Evolutionary conservation across 768 basidiomycete species (phyloP).

Genomic region (Leccinum disarticulatum): DNA sequence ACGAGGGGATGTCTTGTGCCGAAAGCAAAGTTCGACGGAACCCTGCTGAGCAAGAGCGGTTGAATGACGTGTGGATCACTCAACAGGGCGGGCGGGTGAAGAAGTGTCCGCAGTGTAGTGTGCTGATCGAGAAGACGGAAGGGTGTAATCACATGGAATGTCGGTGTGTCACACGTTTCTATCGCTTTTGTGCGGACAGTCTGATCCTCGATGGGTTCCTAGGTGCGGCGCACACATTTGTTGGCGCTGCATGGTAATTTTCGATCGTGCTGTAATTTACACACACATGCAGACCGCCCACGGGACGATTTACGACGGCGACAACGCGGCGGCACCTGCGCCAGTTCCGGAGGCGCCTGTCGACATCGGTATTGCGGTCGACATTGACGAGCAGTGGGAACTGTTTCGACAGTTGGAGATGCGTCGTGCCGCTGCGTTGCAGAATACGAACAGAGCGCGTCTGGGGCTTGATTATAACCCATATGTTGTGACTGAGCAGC

Average conservation of each 20-base stretch:
- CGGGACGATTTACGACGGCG: too few species aligned
- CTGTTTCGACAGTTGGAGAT: constrained; percentile 4
- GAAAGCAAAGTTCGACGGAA: constrained; percentile 39
- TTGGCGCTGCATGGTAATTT: too few species aligned
- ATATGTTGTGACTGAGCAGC: not conserved
- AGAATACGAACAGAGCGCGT: not conserved
- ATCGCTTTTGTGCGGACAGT: too few species aligned
- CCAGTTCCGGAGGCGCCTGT: too few species aligned
- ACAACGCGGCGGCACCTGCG: too few species aligned
- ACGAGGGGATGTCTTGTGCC: constrained; percentile 62
- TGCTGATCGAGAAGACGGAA: constrained; percentile 66
- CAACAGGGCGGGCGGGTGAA: constrained; percentile 58
- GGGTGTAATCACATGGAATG: constrained; percentile 85
- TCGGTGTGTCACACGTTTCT: constrained; percentile 19
- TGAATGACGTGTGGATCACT: constrained; percentile 58
- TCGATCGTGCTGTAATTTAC: too few species aligned
- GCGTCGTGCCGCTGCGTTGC: constrained; percentile 7
- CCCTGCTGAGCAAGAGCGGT: constrained; percentile 47
- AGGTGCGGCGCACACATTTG: too few species aligned
- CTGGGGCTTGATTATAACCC: not conserved
- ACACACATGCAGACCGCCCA: too few species aligned
- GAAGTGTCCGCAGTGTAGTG: constrained; percentile 67
- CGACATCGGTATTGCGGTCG: too few species aligned
- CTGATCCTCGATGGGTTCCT: not conserved
- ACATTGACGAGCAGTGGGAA: constrained; percentile 10